Evolutionary conservation across 768 basidiomycete genomes (phyloP).

Genomic region (Pholiota microspora): DNA sequence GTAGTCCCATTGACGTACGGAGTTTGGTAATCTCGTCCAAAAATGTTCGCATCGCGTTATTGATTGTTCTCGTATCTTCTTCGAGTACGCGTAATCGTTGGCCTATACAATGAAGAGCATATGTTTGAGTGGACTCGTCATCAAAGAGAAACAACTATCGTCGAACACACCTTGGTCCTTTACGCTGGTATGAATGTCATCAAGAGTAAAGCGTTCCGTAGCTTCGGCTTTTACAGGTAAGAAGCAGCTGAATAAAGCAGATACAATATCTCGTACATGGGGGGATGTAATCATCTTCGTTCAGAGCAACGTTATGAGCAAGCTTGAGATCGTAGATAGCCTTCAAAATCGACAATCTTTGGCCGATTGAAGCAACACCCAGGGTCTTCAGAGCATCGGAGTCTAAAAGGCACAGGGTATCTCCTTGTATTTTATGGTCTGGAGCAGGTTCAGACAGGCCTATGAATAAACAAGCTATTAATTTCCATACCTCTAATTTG

Average conservation of each 20-base stretch:
- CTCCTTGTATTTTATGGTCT: slow-evolving; percentile 92
- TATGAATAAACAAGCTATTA: slow-evolving; percentile 11
- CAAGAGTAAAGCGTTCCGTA: slow-evolving; percentile 12
- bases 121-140: slow-evolving; percentile 5
- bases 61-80: slow-evolving; percentile 70
- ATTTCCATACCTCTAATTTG: slow-evolving; percentile 67
- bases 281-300: slow-evolving; percentile 81
- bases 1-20: slow-evolving; percentile 35
- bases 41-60: slow-evolving; percentile 55
- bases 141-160: neutral
- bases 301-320: slow-evolving; percentile 74
- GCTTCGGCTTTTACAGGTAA: slow-evolving; percentile 19
- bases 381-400: slow-evolving; percentile 80
- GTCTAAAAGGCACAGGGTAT: slow-evolving; percentile 79
- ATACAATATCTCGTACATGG: slow-evolving; percentile 58
- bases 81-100: slow-evolving; percentile 68
- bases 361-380: slow-evolving; percentile 84
- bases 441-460: slow-evolving; percentile 5
- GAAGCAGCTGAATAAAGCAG: neutral
- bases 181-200: slow-evolving; percentile 29
- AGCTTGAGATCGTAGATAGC: slow-evolving; percentile 88
- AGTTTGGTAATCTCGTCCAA: slow-evolving; percentile 58
- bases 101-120: slow-evolving; percentile 35
- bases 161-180: slow-evolving; percentile 64
- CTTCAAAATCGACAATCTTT: slow-evolving; percentile 87